phyloP scores from a whole-genome alignment of 2,329 filamentous ascomycete species.

The Pseudocercospora musae region DNA sequence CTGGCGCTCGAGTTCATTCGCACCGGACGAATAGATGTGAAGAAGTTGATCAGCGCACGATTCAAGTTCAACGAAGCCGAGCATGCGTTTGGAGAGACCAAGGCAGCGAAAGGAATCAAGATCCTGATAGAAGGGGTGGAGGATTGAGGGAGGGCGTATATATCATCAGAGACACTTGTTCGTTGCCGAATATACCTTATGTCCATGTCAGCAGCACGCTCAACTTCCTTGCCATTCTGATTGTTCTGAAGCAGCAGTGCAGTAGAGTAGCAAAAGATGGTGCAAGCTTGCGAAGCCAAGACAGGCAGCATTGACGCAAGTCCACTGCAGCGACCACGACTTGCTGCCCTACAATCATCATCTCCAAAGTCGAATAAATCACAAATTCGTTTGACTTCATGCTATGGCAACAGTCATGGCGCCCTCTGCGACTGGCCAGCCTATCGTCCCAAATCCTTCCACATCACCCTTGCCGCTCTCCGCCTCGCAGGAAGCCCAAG shows the following conservation, averaged over 20 bases:
- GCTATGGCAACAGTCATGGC: conserved; percentile 24
- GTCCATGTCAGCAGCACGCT: not conserved
- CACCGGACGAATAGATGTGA: conserved; percentile 66
- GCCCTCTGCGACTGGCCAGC: conserved; percentile 7
- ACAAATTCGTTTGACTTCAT: conserved; percentile 1
- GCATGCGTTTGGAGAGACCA: conserved; percentile 81
- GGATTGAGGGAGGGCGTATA: too few relatives aligned
- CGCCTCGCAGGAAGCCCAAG: conserved; percentile 75
- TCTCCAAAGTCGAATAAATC: too few relatives aligned
- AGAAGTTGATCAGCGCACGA: conserved; percentile 73
- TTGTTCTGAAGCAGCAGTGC: too few relatives aligned
- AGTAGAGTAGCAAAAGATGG: too few relatives aligned
- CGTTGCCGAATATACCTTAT: not conserved
- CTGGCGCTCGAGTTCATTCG: conserved; percentile 75
- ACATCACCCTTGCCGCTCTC: conserved; percentile 81
- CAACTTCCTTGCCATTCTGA: not conserved
- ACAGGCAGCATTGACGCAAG: not conserved
- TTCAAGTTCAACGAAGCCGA: conserved; percentile 81
- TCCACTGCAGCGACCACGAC: not conserved
- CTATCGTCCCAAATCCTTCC: conserved; percentile 31
- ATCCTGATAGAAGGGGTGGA: conserved; percentile 47
- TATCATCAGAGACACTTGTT: not conserved
- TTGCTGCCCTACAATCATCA: not conserved
- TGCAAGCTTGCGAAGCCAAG: not conserved
- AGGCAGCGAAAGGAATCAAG: conserved; percentile 75